Percentiles rank a stretch among this genome's conserved stretches.
phyloP scores from a whole-genome alignment of 805 yeast genomes.

The Candida ponderosae region DNA sequence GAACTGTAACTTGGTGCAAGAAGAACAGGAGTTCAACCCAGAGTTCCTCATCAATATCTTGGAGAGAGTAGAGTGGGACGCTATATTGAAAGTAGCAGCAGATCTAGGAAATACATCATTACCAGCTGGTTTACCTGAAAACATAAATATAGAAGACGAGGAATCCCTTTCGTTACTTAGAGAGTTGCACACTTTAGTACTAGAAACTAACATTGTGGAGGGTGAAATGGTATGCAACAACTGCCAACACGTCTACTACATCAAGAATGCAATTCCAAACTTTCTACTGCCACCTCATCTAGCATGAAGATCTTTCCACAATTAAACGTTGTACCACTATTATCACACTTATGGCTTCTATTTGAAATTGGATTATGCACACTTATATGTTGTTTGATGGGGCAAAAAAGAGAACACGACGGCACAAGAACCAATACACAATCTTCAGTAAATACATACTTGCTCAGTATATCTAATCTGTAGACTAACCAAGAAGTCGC shows the following conservation, averaged over 20 bases:
- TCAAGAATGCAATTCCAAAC: constrained; percentile 92
- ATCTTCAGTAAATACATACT: too few species aligned
- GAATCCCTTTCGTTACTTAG: constrained; percentile 47
- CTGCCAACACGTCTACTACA: constrained; percentile 82
- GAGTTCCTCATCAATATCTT: constrained; percentile 71
- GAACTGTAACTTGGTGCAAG: constrained; percentile 65
- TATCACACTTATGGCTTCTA: too few species aligned
- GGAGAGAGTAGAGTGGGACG: constrained; percentile 84
- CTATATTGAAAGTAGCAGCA: constrained; percentile 65
- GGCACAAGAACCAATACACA: too few species aligned
- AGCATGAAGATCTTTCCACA: constrained; percentile 43
- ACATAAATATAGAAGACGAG: constrained; percentile 15
- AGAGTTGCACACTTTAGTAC: constrained; percentile 69
- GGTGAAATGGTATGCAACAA: constrained; percentile 86
- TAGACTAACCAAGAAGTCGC: too few species aligned
- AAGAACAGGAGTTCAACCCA: constrained; percentile 69
- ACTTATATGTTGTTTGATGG: too few species aligned
- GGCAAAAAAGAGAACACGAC: too few species aligned
- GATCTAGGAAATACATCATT: constrained; percentile 62
- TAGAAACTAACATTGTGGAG: constrained; percentile 81
- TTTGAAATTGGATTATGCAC: too few species aligned
- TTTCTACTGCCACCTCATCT: constrained; percentile 91
- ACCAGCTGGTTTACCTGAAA: constrained; percentile 56
- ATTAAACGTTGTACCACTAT: neutral
- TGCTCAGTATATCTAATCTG: too few species aligned